A percentile compares a stretch with the other conserved stretches of the same genome.
These are phyloP conservation scores for Quercus mongolica DNA, from an alignment of 306 rosid genomes.

Conservation along the genomic window DNA sequence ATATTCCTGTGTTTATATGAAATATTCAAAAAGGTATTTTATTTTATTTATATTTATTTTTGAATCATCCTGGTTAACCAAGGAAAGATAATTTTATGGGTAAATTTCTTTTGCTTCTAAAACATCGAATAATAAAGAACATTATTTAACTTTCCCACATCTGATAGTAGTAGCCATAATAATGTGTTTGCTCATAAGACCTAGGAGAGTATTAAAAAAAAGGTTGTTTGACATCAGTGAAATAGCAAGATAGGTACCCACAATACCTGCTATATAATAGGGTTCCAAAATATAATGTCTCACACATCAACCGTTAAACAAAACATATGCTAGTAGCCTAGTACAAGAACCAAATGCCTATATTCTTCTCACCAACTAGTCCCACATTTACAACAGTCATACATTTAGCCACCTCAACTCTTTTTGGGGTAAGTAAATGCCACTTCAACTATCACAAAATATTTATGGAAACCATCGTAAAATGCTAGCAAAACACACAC, in stretches of 20 bases:
- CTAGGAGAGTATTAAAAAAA: not conserved
- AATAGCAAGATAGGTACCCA: not conserved
- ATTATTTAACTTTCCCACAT: too few species aligned
- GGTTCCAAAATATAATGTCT: not conserved
- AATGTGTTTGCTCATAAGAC: not conserved
- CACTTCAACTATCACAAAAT: not conserved
- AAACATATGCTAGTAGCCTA: not conserved
- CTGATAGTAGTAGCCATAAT: too few species aligned
- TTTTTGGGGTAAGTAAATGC: too few species aligned
- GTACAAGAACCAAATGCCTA: not conserved
- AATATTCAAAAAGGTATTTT: too few species aligned
- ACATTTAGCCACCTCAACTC: not conserved
- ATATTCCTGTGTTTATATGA: too few species aligned
- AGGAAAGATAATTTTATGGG: too few species aligned
- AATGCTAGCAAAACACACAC: not conserved
- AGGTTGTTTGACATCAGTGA: too few species aligned
- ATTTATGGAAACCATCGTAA: too few species aligned
- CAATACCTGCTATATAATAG: not conserved
- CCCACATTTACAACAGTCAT: not conserved
- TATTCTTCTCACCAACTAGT: not conserved
- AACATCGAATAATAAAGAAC: too few species aligned
- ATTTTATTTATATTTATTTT: too few species aligned
- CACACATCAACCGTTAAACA: not conserved
- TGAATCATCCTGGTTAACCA: too few species aligned
- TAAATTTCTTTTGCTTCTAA: too few species aligned